phyloP scores from a whole-genome alignment of 306 rosid genomes.

The Mimosa pudica region DNA sequence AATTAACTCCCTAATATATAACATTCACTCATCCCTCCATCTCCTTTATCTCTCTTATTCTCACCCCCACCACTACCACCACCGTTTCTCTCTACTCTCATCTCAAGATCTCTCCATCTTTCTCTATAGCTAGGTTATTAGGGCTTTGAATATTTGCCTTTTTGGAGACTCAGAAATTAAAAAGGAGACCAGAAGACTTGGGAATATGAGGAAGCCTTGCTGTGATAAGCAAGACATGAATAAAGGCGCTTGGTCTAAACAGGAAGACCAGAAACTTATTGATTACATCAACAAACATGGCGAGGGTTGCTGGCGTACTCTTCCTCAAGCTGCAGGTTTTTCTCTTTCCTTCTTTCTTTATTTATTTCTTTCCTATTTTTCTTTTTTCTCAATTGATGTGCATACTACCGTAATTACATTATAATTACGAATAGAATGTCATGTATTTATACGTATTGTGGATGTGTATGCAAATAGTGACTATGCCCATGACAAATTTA shows the following conservation, averaged over 20 bases:
- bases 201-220: constrained; percentile 59
- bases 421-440: neutral
- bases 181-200: neutral
- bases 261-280: constrained; percentile 58
- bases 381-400: neutral
- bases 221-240: constrained; percentile 53
- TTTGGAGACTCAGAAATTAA: neutral
- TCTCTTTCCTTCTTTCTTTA: neutral
- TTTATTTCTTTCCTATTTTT: too few relatives aligned
- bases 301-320: constrained; percentile 65
- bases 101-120: neutral
- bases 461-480: neutral
- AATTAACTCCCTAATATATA: neutral
- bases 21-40: neutral
- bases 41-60: neutral
- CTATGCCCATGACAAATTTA: neutral
- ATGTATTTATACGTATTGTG: neutral
- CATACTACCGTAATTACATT: neutral
- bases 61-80: neutral
- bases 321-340: constrained; percentile 60
- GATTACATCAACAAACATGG: constrained; percentile 56
- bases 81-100: neutral
- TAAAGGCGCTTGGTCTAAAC: constrained; percentile 68
- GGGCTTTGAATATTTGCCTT: neutral
- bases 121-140: neutral